Base-by-base conservation (phyloP, 75 land plant species). In the Ceratopteris richardii region DNA sequence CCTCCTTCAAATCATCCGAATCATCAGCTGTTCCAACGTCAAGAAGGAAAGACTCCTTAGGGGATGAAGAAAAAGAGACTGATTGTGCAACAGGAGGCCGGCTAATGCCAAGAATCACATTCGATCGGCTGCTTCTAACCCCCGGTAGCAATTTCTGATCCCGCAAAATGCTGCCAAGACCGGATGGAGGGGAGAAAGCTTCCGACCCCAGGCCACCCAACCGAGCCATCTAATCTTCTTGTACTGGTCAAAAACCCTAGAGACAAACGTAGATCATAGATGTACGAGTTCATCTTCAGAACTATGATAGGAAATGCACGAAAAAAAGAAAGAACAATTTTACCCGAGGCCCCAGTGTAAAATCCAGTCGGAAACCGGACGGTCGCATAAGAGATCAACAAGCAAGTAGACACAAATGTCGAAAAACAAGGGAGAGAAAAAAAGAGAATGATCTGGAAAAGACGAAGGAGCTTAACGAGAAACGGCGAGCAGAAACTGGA, bases 1-100 rank as follows among this genome's bases (percentile, higher is more conserved):
- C 70, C 41, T 67, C 70, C 54, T 50, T 62, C 3, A 67, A 39
- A 10, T 67, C 70, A n/a, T 44, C 31, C 24, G 44, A 18, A 16
- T 67, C 67, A 3, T 31, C 31, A 27, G 28, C 63, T 21, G 18
- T 21, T 17, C 22, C 50, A 21, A 46, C 22, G 14, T 46, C 50
- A 21, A 46, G 3, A n/a, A 46, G 50, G 17, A 21, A 46, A 21
- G 50, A 46, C 3, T 46, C 50, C 22, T 18, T 46, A 2, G 14
- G 50, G 14, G 50, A 46, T 18, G 50, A 46, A 17, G 50, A 46
- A 5, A 46, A 4, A 21, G 50, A 46, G 50, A 46, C 22, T 21
- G 50, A n/a, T 21, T 46, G 10, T 26, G 19, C 48, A 1, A 50
- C 26, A 0, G 30, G 30, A 36, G 39, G 58, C 29, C 47, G 31